Conservation (phyloP, 2,329 filamentous ascomycete species). For the Metarhizium sp. region DNA sequence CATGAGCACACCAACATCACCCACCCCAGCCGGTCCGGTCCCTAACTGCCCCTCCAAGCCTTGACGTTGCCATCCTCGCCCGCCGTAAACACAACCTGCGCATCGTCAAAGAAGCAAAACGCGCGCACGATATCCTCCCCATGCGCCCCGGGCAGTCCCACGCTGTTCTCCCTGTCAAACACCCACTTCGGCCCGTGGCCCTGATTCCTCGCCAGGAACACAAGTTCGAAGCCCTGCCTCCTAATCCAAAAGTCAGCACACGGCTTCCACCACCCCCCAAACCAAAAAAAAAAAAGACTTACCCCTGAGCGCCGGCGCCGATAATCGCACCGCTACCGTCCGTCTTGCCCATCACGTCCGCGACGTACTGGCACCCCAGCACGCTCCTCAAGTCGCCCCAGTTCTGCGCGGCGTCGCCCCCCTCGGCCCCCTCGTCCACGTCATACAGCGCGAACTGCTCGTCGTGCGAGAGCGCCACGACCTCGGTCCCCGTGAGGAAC, state of each 20-base stretch:
- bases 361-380: conserved; percentile 66
- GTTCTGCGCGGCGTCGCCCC: conserved; percentile 43
- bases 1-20: neutral
- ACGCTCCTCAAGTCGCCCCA: conserved; percentile 61
- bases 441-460: conserved; percentile 69
- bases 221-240: conserved; percentile 47
- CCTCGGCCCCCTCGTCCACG: conserved; percentile 52
- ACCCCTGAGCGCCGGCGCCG: conserved; percentile 60
- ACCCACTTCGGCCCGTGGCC: conserved; percentile 33
- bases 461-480: conserved; percentile 69
- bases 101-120: conserved; percentile 55
- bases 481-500: conserved; percentile 54
- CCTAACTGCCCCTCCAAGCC: conserved; percentile 36
- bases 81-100: conserved; percentile 47
- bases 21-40: neutral
- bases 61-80: conserved; percentile 51
- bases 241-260: conserved; percentile 19
- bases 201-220: conserved; percentile 45
- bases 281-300: conserved; percentile 21
- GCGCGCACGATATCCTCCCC: conserved; percentile 54
- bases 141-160: conserved; percentile 53
- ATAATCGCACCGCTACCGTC: conserved; percentile 50
- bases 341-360: conserved; percentile 53
- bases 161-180: conserved; percentile 44
- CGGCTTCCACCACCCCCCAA: neutral